Evolutionary conservation across 495 filamentous ascomycete genomes (phyloP).

Genomic region (Apodospora peruviana): DNA sequence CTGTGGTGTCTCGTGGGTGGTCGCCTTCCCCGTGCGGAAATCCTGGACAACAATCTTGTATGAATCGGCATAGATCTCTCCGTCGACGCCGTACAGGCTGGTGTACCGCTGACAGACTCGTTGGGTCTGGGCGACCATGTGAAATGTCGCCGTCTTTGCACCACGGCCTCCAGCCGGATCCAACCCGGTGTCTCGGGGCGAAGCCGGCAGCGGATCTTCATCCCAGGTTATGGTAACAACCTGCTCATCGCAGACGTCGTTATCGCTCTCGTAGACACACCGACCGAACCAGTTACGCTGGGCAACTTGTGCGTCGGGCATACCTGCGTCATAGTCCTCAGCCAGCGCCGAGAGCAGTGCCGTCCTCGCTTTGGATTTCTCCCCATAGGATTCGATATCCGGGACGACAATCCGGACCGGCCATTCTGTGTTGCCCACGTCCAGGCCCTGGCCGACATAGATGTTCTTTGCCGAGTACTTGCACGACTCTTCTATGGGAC

Average conservation of each 20-base stretch:
- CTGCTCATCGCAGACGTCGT: conserved; percentile 89
- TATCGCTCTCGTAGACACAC: conserved; percentile 90
- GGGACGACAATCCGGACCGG: conserved; percentile 82
- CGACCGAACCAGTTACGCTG: conserved; percentile 78
- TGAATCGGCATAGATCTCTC: conserved; percentile 80
- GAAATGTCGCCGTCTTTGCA: conserved; percentile 81
- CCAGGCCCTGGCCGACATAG: conserved; percentile 56
- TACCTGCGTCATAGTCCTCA: conserved; percentile 59
- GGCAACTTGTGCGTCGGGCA: conserved; percentile 50
- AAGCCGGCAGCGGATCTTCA: conserved; percentile 43
- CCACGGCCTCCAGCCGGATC: conserved; percentile 40
- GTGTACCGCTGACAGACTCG: conserved; percentile 79
- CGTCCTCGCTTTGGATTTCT: conserved; percentile 29
- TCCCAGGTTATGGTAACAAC: conserved; percentile 82
- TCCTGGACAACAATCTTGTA: conserved; percentile 57
- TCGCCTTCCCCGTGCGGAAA: conserved; percentile 53
- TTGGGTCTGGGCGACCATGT: conserved; percentile 90
- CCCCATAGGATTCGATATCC: conserved; percentile 73
- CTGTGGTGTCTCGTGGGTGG: conserved; percentile 46
- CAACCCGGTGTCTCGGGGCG: neutral
- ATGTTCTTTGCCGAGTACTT: conserved; percentile 78
- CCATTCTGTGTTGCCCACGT: conserved; percentile 61
- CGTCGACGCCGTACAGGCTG: conserved; percentile 73
- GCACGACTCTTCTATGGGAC: conserved; percentile 64
- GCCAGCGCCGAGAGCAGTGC: conserved; percentile 48